These are phyloP conservation scores for Lavandula angustifolia DNA, from an alignment of 257 asterid genomes.

Conservation along the genomic window DNA sequence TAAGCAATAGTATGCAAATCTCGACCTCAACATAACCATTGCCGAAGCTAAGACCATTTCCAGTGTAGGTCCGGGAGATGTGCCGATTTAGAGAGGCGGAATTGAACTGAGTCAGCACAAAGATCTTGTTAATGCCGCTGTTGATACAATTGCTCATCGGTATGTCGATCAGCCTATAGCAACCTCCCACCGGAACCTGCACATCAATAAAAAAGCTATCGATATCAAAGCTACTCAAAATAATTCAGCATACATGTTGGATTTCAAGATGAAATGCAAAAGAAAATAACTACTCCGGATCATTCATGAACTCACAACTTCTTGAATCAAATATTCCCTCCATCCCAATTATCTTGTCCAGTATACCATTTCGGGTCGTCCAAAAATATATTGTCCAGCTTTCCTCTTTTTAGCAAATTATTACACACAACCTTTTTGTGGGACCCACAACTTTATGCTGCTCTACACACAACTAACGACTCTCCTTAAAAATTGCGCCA, in stretches of 20 bases:
- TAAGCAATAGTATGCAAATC: not conserved
- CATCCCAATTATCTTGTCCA: no score
- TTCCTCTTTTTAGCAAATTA: no score
- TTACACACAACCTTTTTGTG: no score
- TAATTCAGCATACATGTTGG: not conserved
- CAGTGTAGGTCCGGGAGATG: conserved; percentile 84
- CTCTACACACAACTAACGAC: no score
- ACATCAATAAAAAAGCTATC: not conserved
- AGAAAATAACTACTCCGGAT: not conserved
- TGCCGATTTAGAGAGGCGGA: conserved; percentile 96
- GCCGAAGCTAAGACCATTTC: conserved; percentile 84
- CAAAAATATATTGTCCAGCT: no score
- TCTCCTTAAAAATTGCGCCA: no score
- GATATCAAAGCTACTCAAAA: not conserved
- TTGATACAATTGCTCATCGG: conserved; percentile 98
- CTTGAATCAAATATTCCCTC: no score
- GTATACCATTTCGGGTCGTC: no score
- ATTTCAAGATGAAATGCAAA: not conserved
- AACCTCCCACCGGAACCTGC: conserved; percentile 95
- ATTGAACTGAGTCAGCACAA: conserved; percentile 92
- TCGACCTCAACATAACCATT: conserved; percentile 92
- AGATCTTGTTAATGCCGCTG: conserved; percentile 90
- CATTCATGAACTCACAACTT: no score
- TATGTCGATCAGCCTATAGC: conserved; percentile 87
- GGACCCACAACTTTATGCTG: no score